Evolutionary conservation across 2,329 filamentous ascomycete genomes (phyloP), one percentile per base, ranked within the genome.

Genomic region (Akanthomyces uredinophilus): DNA sequence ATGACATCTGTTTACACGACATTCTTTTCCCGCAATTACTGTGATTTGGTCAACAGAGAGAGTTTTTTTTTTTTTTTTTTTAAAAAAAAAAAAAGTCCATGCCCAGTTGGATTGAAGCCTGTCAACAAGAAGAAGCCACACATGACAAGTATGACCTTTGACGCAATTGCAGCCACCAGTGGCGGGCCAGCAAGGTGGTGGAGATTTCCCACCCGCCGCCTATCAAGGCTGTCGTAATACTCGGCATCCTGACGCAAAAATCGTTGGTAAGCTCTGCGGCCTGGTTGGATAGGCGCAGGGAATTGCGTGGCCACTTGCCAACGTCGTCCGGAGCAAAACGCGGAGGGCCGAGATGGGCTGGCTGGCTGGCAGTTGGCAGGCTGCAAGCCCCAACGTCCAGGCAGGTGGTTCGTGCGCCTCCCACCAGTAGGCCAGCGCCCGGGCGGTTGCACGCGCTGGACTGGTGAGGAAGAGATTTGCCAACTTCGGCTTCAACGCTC

Each of bases 291-390:
- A n/a, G 49, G 29, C 10, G 47, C 24, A 16, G 49, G 46, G 13
- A 16, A 49, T 51, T 16, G 49, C 29, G 49, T 51, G 50, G 32
- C 50, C 50, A 39, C 37, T 52, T 8, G 2, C 27, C 8, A 29
- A 5, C 18, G n/a, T 7, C 10, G 16, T 37, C 43, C 55, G 55
- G 55, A 58, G 55, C 29, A 58, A 58, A 50, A 49, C 32, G 35
- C 55, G 55, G 55, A 58, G 55, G 55, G 22, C 55, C 55, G 55
- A 58, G 55, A 49, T 35, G 54, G 32, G 32, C 20, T 22, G 50
- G n/a, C 41, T 20, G 16, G 18, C 16, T n/a, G 13, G n/a, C n/a
- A n/a, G n/a, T n/a, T n/a, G n/a, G n/a, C 41, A 44, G 16, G 18
- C 16, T n/a, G 13, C 18, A n/a, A 27, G 8, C 16, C 51, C 35